Base-by-base conservation (phyloP, 1,284 basidiomycete genomes). In the Grifola frondosa region DNA sequence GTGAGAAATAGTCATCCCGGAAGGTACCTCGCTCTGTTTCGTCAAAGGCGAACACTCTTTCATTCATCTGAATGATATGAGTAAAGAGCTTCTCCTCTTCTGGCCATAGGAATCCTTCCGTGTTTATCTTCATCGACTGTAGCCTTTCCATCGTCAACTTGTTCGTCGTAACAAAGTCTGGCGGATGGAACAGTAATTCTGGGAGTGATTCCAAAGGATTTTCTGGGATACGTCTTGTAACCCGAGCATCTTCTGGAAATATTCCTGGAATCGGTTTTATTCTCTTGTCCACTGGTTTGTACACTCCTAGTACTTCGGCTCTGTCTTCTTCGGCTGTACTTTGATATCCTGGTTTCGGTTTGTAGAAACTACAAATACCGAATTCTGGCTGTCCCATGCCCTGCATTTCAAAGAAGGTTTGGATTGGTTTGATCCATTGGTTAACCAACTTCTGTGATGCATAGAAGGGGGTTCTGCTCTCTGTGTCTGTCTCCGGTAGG, bases 11-110 rank as follows among this genome's bases (percentile, higher is more conserved):
- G 9, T 61, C 55, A n/a, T 59, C 47, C n/a, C 51, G 46, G 11
- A 72, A 58, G 0, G 52, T 62, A 3, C 69, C 66, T 13, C 61
- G 37, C 6, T 72, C 58, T 0, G 25, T 46, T 26, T 70, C 66
- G 17, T 57, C 55, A 45, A 61, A 71, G 0, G 67, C 46, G 21
- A 42, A 26, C 32, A 59, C 49, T 8, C 43, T 23, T 36, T 68
- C 45, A 42, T 67, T 63, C 0, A 59, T 25, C 12, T 36, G 28
- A 22, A 68, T 28, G 2, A 69, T 46, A 25, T 63, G 52, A n/a
- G 48, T 32, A 21, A 63, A 56, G 9, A 69, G 44, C 36, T 57
- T 59, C 9, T 55, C 42, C 46, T 70, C 62, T 42, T 68, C 61
- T n/a, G 54, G 43, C 42, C 44, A 53, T 12, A 69, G 38, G 29